Percentiles rank a stretch among this genome's conserved stretches.
Conservation (phyloP, 805 yeast genomes). For the Ascoidea asiatica region DNA sequence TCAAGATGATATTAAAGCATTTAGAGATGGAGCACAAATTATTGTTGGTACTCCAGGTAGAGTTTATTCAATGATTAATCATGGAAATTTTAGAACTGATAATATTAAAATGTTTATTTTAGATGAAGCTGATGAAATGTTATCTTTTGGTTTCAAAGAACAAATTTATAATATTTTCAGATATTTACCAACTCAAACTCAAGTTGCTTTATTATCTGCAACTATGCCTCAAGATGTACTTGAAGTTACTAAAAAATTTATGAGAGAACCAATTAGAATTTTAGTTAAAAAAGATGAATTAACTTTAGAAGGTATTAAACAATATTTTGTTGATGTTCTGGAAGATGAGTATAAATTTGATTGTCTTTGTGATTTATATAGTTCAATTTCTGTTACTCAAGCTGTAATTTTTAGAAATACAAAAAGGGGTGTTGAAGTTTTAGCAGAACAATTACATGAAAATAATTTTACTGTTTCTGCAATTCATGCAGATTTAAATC, state of each 20-base stretch:
- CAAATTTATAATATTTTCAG: constrained; percentile 91
- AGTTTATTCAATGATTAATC: constrained; percentile 89
- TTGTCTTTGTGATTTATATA: constrained; percentile 88
- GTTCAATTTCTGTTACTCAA: constrained; percentile 89
- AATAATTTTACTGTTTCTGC: constrained; percentile 85
- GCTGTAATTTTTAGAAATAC: constrained; percentile 98
- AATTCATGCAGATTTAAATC: constrained; percentile 95
- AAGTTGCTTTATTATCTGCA: constrained; percentile 90
- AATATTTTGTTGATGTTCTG: constrained; percentile 81
- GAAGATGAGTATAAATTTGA: constrained; percentile 92
- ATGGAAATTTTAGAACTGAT: constrained; percentile 72
- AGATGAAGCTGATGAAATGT: constrained; percentile 98
- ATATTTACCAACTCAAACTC: constrained; percentile 77
- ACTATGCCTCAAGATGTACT: constrained; percentile 90
- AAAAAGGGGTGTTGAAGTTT: constrained; percentile 83
- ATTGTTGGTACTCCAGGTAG: constrained; percentile 99
- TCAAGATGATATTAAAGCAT: constrained; percentile 75
- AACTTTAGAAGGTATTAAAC: constrained; percentile 91
- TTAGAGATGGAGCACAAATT: constrained; percentile 78
- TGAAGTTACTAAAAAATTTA: constrained; percentile 82
- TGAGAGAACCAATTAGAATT: constrained; percentile 89
- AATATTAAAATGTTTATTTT: constrained; percentile 86
- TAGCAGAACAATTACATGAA: constrained; percentile 58
- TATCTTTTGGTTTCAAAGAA: constrained; percentile 85
- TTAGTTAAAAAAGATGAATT: constrained; percentile 92